A percentile compares a stretch with the other conserved stretches of the same genome.
Evolutionary conservation across 345 rosid species (phyloP).

Genomic region (Hibiscus syriacus): DNA sequence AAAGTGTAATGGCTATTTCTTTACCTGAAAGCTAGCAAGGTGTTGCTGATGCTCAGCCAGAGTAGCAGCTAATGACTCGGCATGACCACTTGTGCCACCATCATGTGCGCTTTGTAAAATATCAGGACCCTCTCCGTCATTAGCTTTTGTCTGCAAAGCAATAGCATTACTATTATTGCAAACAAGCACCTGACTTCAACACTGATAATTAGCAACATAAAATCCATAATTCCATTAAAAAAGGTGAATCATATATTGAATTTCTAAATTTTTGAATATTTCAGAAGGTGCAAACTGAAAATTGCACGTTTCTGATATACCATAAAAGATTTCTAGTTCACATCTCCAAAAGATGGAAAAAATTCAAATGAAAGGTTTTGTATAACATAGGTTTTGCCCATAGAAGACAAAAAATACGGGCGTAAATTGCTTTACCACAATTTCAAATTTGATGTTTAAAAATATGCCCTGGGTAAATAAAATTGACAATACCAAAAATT

Average conservation of each 20-base stretch:
- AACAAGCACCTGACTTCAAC: neutral
- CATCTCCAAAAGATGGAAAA: neutral
- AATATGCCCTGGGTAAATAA: neutral
- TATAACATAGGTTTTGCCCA: no score
- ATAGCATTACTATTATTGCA: slow-evolving; percentile 12
- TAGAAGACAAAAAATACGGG: neutral
- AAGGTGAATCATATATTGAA: neutral
- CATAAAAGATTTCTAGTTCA: neutral
- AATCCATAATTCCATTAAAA: slow-evolving; percentile 3
- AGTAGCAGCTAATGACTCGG: slow-evolving; percentile 86
- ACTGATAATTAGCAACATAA: slow-evolving; percentile 1
- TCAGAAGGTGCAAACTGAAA: neutral
- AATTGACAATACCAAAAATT: neutral
- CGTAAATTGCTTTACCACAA: neutral
- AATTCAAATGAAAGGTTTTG: neutral
- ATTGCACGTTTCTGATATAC: neutral
- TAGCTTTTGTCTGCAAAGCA: slow-evolving; percentile 80
- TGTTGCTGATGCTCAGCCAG: slow-evolving; percentile 96
- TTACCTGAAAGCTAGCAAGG: slow-evolving; percentile 95
- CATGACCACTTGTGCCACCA: slow-evolving; percentile 79
- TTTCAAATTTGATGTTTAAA: neutral
- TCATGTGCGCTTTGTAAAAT: slow-evolving; percentile 67
- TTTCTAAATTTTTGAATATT: neutral
- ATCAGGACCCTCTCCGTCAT: slow-evolving; percentile 98
- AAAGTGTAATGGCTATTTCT: neutral